Conservation (phyloP, 345 rosid species). For the Alliaria petiolata region DNA sequence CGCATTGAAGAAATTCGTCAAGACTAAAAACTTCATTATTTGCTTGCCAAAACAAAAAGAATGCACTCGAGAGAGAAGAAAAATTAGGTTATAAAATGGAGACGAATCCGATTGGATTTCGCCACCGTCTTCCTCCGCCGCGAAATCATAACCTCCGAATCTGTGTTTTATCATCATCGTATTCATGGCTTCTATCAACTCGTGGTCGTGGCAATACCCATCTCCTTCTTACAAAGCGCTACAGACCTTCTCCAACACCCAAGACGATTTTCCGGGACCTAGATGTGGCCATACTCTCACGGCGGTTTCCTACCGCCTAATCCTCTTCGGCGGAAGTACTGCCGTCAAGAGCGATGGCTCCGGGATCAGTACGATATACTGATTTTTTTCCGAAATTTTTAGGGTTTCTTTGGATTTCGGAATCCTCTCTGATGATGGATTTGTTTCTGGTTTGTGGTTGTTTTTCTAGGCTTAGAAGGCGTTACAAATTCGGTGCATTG, state of each 20-base stretch:
- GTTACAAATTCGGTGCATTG: constrained; percentile 75
- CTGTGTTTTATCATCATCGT: neutral
- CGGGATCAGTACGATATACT: constrained; percentile 58
- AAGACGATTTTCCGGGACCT: constrained; percentile 73
- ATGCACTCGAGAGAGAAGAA: neutral
- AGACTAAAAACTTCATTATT: neutral
- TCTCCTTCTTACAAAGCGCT: constrained; percentile 49
- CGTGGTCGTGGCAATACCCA: constrained; percentile 52
- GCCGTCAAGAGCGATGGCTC: constrained; percentile 60
- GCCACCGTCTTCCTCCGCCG: neutral
- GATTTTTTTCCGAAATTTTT: neutral
- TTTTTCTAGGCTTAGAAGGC: constrained; percentile 55
- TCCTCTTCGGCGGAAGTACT: constrained; percentile 86
- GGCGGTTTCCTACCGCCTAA: constrained; percentile 59
- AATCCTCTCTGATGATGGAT: neutral
- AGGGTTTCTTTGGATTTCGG: neutral
- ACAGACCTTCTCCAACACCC: constrained; percentile 54
- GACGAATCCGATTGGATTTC: neutral
- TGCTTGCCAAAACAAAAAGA: neutral
- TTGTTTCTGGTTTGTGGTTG: neutral
- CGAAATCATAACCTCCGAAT: neutral
- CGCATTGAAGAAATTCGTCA: neutral
- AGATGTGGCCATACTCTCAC: constrained; percentile 82
- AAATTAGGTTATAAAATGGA: constrained; percentile 6
- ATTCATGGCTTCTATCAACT: constrained; percentile 32